Conservation (phyloP, 2,329 filamentous ascomycete genomes). For the Paracorniculantispora psalliotae region DNA sequence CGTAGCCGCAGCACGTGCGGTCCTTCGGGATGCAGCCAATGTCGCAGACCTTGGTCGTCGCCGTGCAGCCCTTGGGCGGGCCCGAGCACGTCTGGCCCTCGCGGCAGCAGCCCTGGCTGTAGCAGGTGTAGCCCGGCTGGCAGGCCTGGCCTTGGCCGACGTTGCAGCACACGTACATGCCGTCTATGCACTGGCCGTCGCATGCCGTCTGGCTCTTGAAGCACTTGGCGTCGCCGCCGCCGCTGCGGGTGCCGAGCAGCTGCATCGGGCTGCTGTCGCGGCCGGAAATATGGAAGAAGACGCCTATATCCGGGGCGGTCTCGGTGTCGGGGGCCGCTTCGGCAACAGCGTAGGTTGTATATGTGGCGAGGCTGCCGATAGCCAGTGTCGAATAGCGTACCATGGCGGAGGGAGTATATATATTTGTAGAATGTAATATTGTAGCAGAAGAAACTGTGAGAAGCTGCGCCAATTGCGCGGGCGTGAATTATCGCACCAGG, state of each 20-base stretch:
- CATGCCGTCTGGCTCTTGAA: not conserved
- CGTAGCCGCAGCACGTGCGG: constrained; percentile 7
- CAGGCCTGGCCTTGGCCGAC: constrained; percentile 11
- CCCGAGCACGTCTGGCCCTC: constrained; percentile 2
- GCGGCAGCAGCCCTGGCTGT: constrained; percentile 10
- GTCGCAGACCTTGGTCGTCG: constrained; percentile 6
- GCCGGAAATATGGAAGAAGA: not conserved
- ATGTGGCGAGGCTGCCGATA: not conserved
- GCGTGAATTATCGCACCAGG: not conserved
- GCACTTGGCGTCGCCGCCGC: not conserved
- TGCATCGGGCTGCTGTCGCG: not conserved
- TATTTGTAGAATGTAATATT: not conserved
- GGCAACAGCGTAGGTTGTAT: not conserved
- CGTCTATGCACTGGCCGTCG: constrained; percentile 8
- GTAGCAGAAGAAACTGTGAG: not conserved
- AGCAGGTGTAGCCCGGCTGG: constrained; percentile 8
- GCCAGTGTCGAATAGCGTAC: not conserved
- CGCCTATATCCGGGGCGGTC: not conserved
- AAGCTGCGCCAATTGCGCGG: not conserved
- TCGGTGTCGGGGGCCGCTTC: not conserved
- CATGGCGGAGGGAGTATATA: not conserved
- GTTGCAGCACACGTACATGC: constrained; percentile 2
- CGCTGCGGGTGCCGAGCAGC: not conserved
- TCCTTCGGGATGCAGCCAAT: constrained; percentile 4
- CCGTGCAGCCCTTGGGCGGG: constrained; percentile 4